Evolutionary conservation across 345 rosid genomes (phyloP).

Genomic region (Dovyalis caffra): DNA sequence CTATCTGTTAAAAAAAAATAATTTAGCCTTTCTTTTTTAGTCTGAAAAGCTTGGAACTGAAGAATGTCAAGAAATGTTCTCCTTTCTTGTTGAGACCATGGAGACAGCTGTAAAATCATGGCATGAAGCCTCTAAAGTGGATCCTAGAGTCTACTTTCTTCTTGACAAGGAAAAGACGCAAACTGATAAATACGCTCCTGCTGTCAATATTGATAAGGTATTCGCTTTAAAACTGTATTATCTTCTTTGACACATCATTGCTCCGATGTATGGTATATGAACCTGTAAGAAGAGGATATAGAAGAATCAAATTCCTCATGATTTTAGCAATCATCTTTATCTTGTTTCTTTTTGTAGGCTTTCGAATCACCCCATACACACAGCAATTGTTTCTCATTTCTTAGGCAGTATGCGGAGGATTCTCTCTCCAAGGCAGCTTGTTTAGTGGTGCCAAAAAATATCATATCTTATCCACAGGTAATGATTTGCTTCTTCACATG

Average conservation of each 20-base stretch:
- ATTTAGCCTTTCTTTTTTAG: slow-evolving; percentile 42
- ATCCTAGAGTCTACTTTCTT: slow-evolving; percentile 72
- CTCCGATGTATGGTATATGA: not conserved
- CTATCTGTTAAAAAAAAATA: not conserved
- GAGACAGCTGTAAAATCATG: slow-evolving; percentile 75
- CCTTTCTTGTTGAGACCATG: slow-evolving; percentile 77
- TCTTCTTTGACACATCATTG: not conserved
- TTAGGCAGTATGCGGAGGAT: slow-evolving; percentile 83
- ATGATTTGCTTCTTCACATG: not conserved
- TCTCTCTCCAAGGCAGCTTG: slow-evolving; percentile 89
- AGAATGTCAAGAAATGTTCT: slow-evolving; percentile 54
- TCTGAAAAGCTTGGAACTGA: slow-evolving; percentile 61
- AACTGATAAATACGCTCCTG: slow-evolving; percentile 74
- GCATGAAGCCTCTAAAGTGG: slow-evolving; percentile 82
- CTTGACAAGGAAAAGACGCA: slow-evolving; percentile 78
- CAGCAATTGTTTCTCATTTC: slow-evolving; percentile 74
- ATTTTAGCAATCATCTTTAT: slow-evolving; percentile 2
- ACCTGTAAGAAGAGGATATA: not conserved
- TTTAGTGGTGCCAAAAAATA: slow-evolving; percentile 71
- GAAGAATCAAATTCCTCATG: not conserved
- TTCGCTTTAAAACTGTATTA: not conserved
- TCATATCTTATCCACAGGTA: slow-evolving; percentile 95
- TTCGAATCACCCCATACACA: slow-evolving; percentile 93
- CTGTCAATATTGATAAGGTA: slow-evolving; percentile 91
- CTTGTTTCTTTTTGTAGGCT: slow-evolving; percentile 54